Base-by-base conservation (phyloP, 2,329 filamentous ascomycete species). In the Pezicula neosporulosa region DNA sequence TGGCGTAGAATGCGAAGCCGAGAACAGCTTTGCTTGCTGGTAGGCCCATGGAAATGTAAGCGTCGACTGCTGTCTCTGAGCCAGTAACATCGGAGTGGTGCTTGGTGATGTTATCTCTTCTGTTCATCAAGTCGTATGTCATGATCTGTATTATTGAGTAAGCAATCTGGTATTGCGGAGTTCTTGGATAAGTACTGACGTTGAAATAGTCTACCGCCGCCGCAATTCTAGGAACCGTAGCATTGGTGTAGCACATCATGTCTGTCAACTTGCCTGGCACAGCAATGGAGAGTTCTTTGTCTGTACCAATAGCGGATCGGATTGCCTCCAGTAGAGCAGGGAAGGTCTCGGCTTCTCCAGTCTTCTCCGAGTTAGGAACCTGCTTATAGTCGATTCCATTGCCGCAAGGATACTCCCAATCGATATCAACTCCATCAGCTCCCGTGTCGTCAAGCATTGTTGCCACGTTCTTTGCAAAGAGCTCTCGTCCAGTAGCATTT, bases 81-180 rank as follows among this genome's bases (percentile, higher is more conserved):
- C 70, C 77, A 13, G 69, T 62, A 8, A 87, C 72, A 16, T 81
- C 80, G 46, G 77, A 83, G 63, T 87, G 83, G 65, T 89, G 85
- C 30, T 70, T 74, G 6, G 85, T 86, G 10, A 71, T 63, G 38
- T 68, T 81, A 67, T 88, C 80, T 28, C 86, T 82, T 36, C 85
- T 78, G 71, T 87, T 86, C 73, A 85, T 81, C 51, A 86, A 67
- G 60, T 88, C 85, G 64, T 87, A 88, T 2, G 78, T 75, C 85
- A 87, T 82, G 12, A 42, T 19, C 39, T 42, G 16, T 18, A 19
- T 18, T 8, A 9, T 19, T 42, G 39, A 41, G 16, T 42, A 21
- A 24, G 39, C 24, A 21, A 12, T 13, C 5, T 24, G 30, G 3
- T 13, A 4, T 12, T 42, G 18, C 5, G 21, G 21, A 24, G 1